These are phyloP conservation scores for Phialocephala subalpina DNA, from an alignment of 2,329 filamentous ascomycete genomes.

Conservation along the genomic window DNA sequence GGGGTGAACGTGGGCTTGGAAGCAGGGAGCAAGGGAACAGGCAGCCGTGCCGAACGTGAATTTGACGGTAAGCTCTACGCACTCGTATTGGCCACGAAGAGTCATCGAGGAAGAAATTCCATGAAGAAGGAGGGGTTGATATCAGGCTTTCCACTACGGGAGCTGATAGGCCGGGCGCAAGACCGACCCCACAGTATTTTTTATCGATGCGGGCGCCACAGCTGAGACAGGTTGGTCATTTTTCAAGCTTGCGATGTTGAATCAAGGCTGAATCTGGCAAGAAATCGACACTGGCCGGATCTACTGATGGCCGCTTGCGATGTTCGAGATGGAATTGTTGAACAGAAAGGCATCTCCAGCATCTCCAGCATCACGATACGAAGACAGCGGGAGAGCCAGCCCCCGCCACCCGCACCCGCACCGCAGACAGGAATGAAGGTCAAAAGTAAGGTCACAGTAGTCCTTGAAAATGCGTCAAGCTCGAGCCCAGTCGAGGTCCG, in stretches of 20 bases:
- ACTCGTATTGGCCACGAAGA: slow-evolving; percentile 16
- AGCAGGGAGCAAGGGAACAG: slow-evolving; percentile 18
- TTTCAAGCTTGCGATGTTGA: slow-evolving; percentile 11
- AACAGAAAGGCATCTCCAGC: neutral
- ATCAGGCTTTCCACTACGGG: neutral
- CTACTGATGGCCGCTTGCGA: neutral
- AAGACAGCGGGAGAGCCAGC: neutral
- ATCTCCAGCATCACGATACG: neutral
- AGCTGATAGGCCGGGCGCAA: neutral
- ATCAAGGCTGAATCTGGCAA: slow-evolving; percentile 19
- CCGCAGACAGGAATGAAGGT: slow-evolving; percentile 3
- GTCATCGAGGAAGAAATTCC: neutral
- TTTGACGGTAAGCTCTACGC: slow-evolving; percentile 11
- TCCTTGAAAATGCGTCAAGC: slow-evolving; percentile 18
- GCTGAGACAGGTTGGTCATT: slow-evolving; percentile 25
- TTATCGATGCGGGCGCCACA: slow-evolving; percentile 13
- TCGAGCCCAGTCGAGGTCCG: slow-evolving; percentile 15
- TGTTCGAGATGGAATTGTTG: neutral
- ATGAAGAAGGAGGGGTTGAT: slow-evolving; percentile 2
- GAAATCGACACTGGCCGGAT: slow-evolving; percentile 17
- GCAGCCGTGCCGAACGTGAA: slow-evolving; percentile 26
- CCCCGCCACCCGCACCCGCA: slow-evolving; percentile 11
- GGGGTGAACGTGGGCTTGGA: neutral
- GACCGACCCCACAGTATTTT: slow-evolving; percentile 16
- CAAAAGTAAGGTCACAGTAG: slow-evolving; percentile 1